These are phyloP conservation scores for Ophiocordyceps unilateralis DNA, from an alignment of 2,329 filamentous ascomycete genomes.

Conservation along the genomic window DNA sequence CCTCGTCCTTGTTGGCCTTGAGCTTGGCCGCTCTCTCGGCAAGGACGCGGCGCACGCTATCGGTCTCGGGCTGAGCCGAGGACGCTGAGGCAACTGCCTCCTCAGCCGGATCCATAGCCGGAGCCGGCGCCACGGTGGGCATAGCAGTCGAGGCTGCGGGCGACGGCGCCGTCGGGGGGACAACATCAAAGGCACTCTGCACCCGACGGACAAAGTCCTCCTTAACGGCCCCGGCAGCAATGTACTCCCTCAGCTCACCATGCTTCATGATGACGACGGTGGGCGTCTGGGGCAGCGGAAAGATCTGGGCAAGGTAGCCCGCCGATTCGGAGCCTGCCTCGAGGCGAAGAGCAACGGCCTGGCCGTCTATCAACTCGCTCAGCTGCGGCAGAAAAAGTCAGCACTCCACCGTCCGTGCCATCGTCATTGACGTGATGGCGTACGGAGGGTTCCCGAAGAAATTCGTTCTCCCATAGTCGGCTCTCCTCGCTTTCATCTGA, in stretches of 20 bases:
- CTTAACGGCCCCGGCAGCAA: conserved; percentile 44
- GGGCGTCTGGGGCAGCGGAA: conserved; percentile 62
- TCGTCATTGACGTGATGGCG: conserved; percentile 4
- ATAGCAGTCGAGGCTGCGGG: conserved; percentile 1
- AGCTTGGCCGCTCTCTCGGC: conserved; percentile 32
- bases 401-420: not conserved
- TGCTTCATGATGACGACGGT: conserved; percentile 67
- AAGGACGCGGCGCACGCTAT: conserved; percentile 20
- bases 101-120: too few relatives aligned
- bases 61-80: conserved; percentile 5
- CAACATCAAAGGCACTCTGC: conserved; percentile 14
- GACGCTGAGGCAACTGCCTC: not conserved
- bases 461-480: conserved; percentile 54
- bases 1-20: conserved; percentile 22
- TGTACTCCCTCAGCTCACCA: conserved; percentile 61
- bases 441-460: conserved; percentile 39
- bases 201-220: conserved; percentile 44
- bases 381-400: conserved; percentile 24
- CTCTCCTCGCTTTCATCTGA: conserved; percentile 55
- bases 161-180: conserved; percentile 5
- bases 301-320: conserved; percentile 65
- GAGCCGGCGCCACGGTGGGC: too few relatives aligned
- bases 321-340: conserved; percentile 62
- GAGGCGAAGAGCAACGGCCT: conserved; percentile 55
- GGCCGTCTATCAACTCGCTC: conserved; percentile 35